Conservation (phyloP, 2,329 filamentous ascomycete genomes). For the Graphilbum sp. region DNA sequence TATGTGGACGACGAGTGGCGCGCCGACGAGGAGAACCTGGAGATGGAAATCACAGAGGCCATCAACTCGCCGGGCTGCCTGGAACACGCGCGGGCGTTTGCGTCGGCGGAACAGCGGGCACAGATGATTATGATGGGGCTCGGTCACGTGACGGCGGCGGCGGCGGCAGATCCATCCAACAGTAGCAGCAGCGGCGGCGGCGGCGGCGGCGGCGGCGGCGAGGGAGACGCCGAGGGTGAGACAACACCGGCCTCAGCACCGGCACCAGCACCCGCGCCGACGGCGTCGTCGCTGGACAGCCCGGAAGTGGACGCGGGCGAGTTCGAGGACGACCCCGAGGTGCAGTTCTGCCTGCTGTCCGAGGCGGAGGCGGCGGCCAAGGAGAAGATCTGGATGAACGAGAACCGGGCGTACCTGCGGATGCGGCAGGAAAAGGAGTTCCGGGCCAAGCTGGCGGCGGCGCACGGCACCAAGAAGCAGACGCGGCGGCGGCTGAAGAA, state of each 20-base stretch:
- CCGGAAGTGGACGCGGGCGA: constrained; percentile 61
- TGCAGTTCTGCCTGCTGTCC: constrained; percentile 60
- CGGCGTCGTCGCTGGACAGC: constrained; percentile 38
- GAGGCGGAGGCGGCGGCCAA: constrained; percentile 65
- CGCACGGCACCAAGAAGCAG: constrained; percentile 12
- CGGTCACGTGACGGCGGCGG: not conserved
- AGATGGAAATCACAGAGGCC: constrained; percentile 54
- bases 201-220: not conserved
- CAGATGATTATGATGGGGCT: constrained; percentile 8
- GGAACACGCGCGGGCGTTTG: constrained; percentile 39
- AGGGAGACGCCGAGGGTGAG: too few relatives aligned
- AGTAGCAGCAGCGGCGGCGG: not conserved
- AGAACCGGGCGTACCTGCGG: constrained; percentile 87
- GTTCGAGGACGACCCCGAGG: constrained; percentile 80
- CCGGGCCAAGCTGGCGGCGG: constrained; percentile 42
- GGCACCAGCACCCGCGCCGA: constrained; percentile 4
- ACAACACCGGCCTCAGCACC: too few relatives aligned
- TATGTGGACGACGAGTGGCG: constrained; percentile 48
- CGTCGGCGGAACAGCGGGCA: constrained; percentile 38
- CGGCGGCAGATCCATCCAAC: too few relatives aligned
- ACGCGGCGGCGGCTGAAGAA: constrained; percentile 30
- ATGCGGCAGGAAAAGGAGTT: constrained; percentile 73
- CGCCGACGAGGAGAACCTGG: constrained; percentile 46
- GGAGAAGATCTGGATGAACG: constrained; percentile 84
- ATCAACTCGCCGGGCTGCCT: constrained; percentile 43